A percentile compares a stretch with the other conserved stretches of the same genome.
Conservation (phyloP, 2,329 filamentous ascomycete genomes). For the Tricladium varicosporioides region DNA sequence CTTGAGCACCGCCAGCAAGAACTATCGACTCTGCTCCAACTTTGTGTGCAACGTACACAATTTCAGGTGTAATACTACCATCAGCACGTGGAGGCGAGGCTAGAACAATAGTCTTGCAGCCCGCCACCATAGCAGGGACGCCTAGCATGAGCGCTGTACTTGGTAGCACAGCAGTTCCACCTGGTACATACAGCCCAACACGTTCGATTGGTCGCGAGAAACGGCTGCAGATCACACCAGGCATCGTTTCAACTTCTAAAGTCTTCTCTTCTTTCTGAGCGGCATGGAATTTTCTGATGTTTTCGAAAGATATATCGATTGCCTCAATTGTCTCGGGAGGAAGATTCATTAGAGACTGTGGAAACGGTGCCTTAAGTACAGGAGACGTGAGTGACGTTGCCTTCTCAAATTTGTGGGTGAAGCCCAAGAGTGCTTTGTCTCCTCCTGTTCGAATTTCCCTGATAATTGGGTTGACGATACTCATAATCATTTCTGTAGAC, state of each 20-base stretch:
- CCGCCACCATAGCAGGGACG: conserved; percentile 95
- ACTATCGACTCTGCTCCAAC: conserved; percentile 95
- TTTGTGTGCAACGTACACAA: conserved; percentile 96
- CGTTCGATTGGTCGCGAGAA: conserved; percentile 91
- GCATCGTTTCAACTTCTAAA: conserved; percentile 93
- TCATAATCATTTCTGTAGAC: conserved; percentile 90
- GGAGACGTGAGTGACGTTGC: conserved; percentile 87
- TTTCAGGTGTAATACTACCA: conserved; percentile 90
- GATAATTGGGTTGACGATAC: conserved; percentile 88
- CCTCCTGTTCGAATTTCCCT: conserved; percentile 79
- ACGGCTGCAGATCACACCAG: conserved; percentile 89
- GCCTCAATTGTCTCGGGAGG: conserved; percentile 80
- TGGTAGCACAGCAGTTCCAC: conserved; percentile 93
- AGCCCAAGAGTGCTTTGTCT: conserved; percentile 84
- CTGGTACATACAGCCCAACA: conserved; percentile 94
- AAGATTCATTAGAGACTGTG: conserved; percentile 80
- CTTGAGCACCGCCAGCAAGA: conserved; percentile 91
- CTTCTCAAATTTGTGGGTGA: conserved; percentile 98
- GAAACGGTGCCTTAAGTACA: conserved; percentile 87
- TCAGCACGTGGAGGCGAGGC: conserved; percentile 88
- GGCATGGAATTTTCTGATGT: conserved; percentile 90
- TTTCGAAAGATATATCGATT: conserved; percentile 92
- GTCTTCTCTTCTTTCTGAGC: conserved; percentile 84
- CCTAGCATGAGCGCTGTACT: conserved; percentile 97
- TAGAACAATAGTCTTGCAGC: conserved; percentile 91